Evolutionary conservation across 2,329 filamentous ascomycete genomes (phyloP), one percentile per base, ranked within the genome.

Genomic region (Sarocladiaceae sp.): DNA sequence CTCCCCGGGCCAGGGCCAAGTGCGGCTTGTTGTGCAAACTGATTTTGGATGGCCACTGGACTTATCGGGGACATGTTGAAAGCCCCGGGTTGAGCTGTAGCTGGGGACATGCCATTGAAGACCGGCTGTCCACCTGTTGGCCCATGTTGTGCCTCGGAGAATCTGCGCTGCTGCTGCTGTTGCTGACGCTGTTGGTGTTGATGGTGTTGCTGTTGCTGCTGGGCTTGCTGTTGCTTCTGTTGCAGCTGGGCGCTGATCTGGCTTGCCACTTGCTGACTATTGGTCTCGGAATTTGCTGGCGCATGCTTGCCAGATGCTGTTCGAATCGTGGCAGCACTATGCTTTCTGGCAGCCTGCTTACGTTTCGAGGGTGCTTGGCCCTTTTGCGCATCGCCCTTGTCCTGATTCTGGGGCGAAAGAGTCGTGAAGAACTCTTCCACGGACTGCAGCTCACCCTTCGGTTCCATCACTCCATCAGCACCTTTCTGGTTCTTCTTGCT

Each of bases 381-480:
- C 27, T 58, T 54, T 24, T 51, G 23, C 27, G 37, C 46, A 23
- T 58, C 57, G n/a, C 50, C 55, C 16, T 53, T 55, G 12, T 80
- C 69, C 41, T 66, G 63, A 58, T 67, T 68, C 60, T 78, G 65
- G 51, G 79, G 75, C 20, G 85, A 85, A 29, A 95, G 69, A 40
- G 82, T 87, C 5, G 86, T 85, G 58, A 97, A 91, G 66, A 94
- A 96, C 53, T 97, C 89, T 56, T 95, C 90, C 0, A 96, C 89
- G 3, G 88, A 95, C 57, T 93, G 87, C n/a, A 95, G 70, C 59
- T 95, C 87, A 3, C 87, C 81, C 58, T 91, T 90, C 55, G 95
- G 87, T 48, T 89, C 87, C 51, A 96, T 74, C 1, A 93, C 88
- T 1, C 85, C 89, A 58, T 96, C 89, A n/a, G 87, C 84, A 7